Percentiles rank a stretch among this genome's conserved stretches.
These are phyloP conservation scores for Juglanconis juglandina DNA, from an alignment of 2,329 filamentous ascomycete species.

Conservation along the genomic window DNA sequence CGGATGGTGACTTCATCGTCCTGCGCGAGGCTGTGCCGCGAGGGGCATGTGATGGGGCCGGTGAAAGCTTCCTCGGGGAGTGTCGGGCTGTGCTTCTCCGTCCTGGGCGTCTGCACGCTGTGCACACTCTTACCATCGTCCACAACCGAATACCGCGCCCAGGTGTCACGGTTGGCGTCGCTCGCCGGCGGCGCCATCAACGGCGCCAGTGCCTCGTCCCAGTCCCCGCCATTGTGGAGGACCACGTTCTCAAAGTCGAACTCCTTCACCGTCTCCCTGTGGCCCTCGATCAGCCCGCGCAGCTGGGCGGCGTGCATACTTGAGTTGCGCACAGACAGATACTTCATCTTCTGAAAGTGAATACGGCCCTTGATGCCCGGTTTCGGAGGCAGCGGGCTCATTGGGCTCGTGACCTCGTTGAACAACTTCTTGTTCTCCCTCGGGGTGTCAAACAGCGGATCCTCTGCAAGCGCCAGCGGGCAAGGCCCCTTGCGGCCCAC, in stretches of 20 bases:
- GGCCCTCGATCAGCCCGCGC: conserved; percentile 62
- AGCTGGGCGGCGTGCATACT: conserved; percentile 70
- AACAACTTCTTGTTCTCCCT: conserved; percentile 56
- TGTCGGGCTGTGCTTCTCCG: not conserved
- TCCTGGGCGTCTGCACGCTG: conserved; percentile 22
- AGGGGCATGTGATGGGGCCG: not conserved
- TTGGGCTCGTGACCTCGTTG: conserved; percentile 61
- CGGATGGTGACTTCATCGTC: conserved; percentile 18
- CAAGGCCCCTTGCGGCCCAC: conserved; percentile 68
- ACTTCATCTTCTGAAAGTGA: conserved; percentile 63
- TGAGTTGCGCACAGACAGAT: conserved; percentile 70
- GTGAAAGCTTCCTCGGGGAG: conserved; percentile 1
- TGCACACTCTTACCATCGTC: conserved; percentile 16
- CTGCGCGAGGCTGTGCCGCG: conserved; percentile 7
- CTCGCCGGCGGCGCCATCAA: conserved; percentile 45
- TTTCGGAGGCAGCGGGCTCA: conserved; percentile 57
- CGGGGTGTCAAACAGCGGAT: conserved; percentile 63
- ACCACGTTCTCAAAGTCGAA: conserved; percentile 77
- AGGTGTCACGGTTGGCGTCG: conserved; percentile 29
- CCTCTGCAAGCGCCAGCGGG: conserved; percentile 66
- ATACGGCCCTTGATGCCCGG: conserved; percentile 52
- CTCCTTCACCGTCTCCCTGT: conserved; percentile 67
- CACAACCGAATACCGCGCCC: conserved; percentile 38
- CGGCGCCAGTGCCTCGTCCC: conserved; percentile 79
- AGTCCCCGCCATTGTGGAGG: conserved; percentile 65